Base-by-base conservation (phyloP, 2,329 filamentous ascomycete genomes). In the Chrysosporium queenslandicum region DNA sequence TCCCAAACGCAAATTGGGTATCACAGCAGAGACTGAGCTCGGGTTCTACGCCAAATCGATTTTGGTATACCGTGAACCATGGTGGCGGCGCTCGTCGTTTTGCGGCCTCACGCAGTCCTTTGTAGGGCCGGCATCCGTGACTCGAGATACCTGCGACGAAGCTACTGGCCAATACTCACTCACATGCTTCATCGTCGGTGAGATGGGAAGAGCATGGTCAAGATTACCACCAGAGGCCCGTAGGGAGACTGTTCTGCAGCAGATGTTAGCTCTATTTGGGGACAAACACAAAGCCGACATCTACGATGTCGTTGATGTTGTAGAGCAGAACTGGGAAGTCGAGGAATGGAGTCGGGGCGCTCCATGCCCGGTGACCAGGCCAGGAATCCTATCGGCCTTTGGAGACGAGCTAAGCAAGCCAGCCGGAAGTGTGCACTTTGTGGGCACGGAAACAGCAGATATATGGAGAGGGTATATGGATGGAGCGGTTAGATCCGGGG, bases 401-500 rank as follows among this genome's bases (percentile, higher is more conserved):
- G 59, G 64, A 4, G 58, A 66, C 9, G 58, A 58, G 4, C 52
- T 73, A 14, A 58, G 65, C 16, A 59, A 64, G 23, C 58, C 66
- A 0, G 61, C 66, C 53, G 64, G 68, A 66, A 42, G 73, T 47
- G 21, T 78, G 4, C 71, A 78, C 59, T 80, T 79, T 58, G 75
- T 73, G 1, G 77, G 77, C 0, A 78, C 77, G 0, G 78, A 80
- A 65, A 75, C 72, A 5, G 68, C 72, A 1, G 66, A 60, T 1
- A 71, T 74, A 46, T 80, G 77, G 77, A 74, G 74, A 52, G 77
- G 77, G 0, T 79, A 79, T 58, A 79, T 80, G 76, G 77, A 80
- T 54, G 77, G 77, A 3, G 78, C 77, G 0, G 64, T 80, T 16
- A 59, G 72, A 2, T 72, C 68, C 21, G 77, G 77, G 1, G 66